These are phyloP conservation scores for Carpinus fangiana DNA, from an alignment of 306 rosid genomes.

Conservation along the genomic window DNA sequence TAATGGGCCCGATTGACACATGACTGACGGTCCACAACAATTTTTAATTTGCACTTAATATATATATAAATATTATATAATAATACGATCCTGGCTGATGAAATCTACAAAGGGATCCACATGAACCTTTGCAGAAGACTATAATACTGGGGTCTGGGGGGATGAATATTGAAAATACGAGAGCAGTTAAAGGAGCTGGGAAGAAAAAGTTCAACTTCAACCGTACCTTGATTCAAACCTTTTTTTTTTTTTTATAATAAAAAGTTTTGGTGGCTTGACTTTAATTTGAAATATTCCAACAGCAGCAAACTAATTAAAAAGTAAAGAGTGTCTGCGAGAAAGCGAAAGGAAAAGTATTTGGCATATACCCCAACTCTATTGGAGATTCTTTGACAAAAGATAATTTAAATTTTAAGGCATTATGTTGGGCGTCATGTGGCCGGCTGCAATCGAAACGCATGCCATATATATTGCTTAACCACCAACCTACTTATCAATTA, in stretches of 20 bases:
- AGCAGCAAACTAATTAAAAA: neutral
- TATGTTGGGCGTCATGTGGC: neutral
- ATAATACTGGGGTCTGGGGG: neutral
- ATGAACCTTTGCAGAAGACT: neutral
- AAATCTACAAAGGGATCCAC: neutral
- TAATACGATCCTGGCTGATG: neutral
- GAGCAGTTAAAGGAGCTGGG: neutral
- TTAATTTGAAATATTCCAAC: neutral
- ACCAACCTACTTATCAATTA: neutral
- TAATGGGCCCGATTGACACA: too few species aligned
- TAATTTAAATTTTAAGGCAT: too few species aligned
- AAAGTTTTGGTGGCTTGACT: neutral
- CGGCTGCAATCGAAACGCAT: neutral
- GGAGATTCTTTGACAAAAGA: neutral
- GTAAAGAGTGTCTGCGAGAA: neutral
- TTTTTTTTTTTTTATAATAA: neutral
- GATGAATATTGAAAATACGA: neutral
- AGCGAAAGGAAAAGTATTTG: neutral
- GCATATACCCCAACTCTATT: neutral
- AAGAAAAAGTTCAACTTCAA: conserved; percentile 1
- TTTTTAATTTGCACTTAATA: too few species aligned
- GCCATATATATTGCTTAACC: neutral
- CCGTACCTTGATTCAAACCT: neutral
- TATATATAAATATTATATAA: too few species aligned
- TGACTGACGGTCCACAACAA: too few species aligned